Conservation (phyloP, 768 basidiomycete genomes). For the Russula lepida region DNA sequence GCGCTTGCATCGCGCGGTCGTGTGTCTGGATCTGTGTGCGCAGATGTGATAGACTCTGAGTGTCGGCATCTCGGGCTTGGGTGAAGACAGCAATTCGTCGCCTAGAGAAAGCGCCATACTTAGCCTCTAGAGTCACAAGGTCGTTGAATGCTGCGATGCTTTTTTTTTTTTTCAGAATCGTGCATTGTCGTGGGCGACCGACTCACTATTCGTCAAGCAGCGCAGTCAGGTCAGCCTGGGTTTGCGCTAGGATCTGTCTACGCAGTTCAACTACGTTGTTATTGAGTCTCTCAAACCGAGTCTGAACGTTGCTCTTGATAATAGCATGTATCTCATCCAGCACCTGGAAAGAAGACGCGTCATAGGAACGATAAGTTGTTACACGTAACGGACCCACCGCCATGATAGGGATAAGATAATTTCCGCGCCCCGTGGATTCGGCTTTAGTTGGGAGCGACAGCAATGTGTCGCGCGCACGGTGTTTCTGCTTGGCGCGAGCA, state of each 20-base stretch:
- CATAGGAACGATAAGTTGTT: background rate
- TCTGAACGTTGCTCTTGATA: conserved; percentile 10
- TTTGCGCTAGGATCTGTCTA: conserved; percentile 12
- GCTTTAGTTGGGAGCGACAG: background rate
- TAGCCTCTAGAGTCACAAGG: conserved; percentile 12
- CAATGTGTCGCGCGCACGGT: background rate
- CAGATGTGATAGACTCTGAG: background rate
- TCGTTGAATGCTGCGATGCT: conserved; percentile 12
- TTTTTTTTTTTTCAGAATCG: conserved; percentile 1
- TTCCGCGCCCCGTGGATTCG: background rate
- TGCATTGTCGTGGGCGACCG: background rate
- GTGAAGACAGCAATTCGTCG: conserved; percentile 4
- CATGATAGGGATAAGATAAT: conserved; percentile 5
- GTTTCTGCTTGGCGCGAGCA: background rate
- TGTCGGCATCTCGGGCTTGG: background rate
- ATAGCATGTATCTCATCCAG: conserved; percentile 13
- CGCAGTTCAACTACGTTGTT: conserved; percentile 7
- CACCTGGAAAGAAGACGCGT: background rate
- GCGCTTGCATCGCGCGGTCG: conserved; percentile 7
- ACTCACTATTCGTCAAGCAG: conserved; percentile 19
- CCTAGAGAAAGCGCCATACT: conserved; percentile 14
- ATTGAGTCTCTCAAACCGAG: conserved; percentile 16
- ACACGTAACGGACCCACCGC: background rate
- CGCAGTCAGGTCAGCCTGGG: conserved; percentile 7
- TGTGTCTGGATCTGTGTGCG: conserved; percentile 5